phyloP scores from a whole-genome alignment of 768 basidiomycete genomes.

The Cyathus striatus region DNA sequence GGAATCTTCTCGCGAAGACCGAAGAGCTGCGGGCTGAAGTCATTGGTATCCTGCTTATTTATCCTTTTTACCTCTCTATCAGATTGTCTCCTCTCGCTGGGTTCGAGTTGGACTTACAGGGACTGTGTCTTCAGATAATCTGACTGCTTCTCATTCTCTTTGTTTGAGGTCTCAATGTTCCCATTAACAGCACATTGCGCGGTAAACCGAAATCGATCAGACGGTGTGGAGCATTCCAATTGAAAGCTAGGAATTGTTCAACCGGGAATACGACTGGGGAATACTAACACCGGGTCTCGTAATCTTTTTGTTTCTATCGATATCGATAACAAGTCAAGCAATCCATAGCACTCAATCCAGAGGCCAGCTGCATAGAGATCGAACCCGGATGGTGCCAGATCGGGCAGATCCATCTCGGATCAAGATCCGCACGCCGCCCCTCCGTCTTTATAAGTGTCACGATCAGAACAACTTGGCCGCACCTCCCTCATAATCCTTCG shows the following conservation, averaged over 20 bases:
- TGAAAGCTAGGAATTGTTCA: neutral
- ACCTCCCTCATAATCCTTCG: slow-evolving; percentile 30
- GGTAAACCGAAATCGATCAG: neutral
- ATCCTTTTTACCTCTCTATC: slow-evolving; percentile 1
- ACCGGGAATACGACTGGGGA: neutral
- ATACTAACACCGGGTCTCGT: slow-evolving; percentile 5
- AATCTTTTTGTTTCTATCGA: slow-evolving; percentile 14
- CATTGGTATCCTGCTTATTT: neutral
- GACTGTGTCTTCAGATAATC: neutral
- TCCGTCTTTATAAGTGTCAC: slow-evolving; percentile 38
- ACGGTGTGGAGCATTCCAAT: neutral
- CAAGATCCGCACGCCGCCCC: slow-evolving; percentile 71
- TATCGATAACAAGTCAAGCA: slow-evolving; percentile 20
- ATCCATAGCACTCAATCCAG: slow-evolving; percentile 4
- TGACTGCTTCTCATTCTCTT: too few species aligned
- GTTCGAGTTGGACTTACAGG: neutral
- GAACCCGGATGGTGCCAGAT: slow-evolving; percentile 19
- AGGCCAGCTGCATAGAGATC: slow-evolving; percentile 6
- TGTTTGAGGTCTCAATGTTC: too few species aligned
- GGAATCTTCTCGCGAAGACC: too few species aligned
- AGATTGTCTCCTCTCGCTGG: neutral
- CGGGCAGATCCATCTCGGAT: slow-evolving; percentile 50
- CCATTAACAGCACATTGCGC: neutral
- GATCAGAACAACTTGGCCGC: slow-evolving; percentile 14
- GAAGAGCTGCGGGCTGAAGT: too few species aligned